Evolutionary conservation across 495 filamentous ascomycete genomes (phyloP), one percentile per base, ranked within the genome.

Genomic region (Penicillium pancosmium): DNA sequence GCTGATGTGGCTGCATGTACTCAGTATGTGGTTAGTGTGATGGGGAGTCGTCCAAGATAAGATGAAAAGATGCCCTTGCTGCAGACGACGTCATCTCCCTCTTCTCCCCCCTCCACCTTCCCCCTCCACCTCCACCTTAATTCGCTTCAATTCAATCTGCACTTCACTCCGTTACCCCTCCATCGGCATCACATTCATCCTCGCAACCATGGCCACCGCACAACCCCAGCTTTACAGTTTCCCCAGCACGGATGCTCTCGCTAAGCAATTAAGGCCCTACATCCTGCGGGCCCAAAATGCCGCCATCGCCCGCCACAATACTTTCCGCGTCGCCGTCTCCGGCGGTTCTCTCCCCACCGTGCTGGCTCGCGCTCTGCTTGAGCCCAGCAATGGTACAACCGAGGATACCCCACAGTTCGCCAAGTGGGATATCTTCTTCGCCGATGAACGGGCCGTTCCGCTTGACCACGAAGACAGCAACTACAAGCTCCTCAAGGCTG

Each of bases 351-450:
- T 98, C 7, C 94, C 94, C 21, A 84, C 87, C 55, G 90, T 88
- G 25, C 90, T 98, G 21, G 91, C 92, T 18, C 82, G 82, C 60
- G 90, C 92, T 3, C 86, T 98, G 10, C 84, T 98, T 4, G 72
- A 86, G 1, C 74, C 80, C 1, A 74, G 84, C 16, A 77, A 82
- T 57, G 84, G 81, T 36, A 70, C 71, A 35, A 71, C 77, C 11
- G 86, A 87, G 25, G 87, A 91, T 58, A 79, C 75, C 8, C 73
- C 92, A 55, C 78, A 87, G 62, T 97, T 93, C 80, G 78, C 80
- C 68, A 92, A 90, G 68, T 98, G 94, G 94, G 89, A 98, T 64
- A 89, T 98, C 69, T 98, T 97, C 83, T 98, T 97, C 76, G 93
- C 93, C 61, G 94, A 98, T 66, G 94, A 98, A 82, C 91, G 94